Conservation (phyloP, 1,284 basidiomycete species). For the Schizophyllum amplum region DNA sequence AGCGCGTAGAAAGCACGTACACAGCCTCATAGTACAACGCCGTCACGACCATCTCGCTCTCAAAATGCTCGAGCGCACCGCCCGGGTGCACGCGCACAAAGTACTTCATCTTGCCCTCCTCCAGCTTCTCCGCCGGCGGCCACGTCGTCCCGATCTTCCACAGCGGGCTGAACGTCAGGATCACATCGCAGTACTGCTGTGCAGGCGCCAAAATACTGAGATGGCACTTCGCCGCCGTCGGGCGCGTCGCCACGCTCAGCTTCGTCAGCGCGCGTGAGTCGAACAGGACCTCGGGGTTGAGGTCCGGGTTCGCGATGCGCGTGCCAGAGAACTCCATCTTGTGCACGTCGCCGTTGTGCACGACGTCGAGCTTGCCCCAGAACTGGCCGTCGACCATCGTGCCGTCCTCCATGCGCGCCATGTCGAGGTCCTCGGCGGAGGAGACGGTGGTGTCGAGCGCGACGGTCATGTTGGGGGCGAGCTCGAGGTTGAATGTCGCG, state of each 20-base stretch:
- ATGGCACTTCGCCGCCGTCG: constrained; percentile 64
- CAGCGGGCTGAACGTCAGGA: constrained; percentile 53
- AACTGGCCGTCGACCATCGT: constrained; percentile 74
- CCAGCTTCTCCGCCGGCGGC: constrained; percentile 62
- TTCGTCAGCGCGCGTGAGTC: constrained; percentile 69
- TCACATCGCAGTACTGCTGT: constrained; percentile 69
- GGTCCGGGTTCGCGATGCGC: constrained; percentile 52
- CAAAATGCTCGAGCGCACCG: constrained; percentile 74
- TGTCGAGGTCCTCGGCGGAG: constrained; percentile 67
- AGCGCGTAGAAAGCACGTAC: no score
- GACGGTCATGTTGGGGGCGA: constrained; percentile 64
- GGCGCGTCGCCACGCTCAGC: constrained; percentile 63
- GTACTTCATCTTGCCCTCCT: constrained; percentile 68
- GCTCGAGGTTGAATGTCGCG: constrained; percentile 70
- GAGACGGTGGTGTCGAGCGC: constrained; percentile 67
- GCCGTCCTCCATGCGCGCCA: constrained; percentile 82
- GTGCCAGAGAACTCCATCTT: constrained; percentile 75
- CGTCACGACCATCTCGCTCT: constrained; percentile 67
- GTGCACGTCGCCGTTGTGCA: constrained; percentile 68
- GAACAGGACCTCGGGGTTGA: constrained; percentile 59
- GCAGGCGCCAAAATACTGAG: constrained; percentile 62
- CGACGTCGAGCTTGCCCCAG: constrained; percentile 77
- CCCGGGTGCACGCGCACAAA: constrained; percentile 73
- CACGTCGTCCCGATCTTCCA: constrained; percentile 69
- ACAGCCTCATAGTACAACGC: constrained; percentile 71